Evolutionary conservation across 2,329 filamentous ascomycete species (phyloP).

Genomic region (Hypoxylon sp.): DNA sequence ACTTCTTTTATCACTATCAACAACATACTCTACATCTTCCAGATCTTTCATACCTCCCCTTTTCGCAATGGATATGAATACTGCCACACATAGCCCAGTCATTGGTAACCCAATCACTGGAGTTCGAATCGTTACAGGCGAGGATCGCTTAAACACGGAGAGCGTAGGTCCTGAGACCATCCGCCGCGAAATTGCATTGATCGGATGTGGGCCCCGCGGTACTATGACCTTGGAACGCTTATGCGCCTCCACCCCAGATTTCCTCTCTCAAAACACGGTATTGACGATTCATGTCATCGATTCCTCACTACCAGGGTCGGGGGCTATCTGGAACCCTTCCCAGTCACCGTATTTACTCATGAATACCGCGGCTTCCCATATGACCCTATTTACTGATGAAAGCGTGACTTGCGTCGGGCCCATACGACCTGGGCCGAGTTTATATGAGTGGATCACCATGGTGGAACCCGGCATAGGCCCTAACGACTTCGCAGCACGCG

Average conservation of each 20-base stretch:
- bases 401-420: constrained; percentile 30
- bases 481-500: constrained; percentile 34
- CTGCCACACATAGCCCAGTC: too few species aligned
- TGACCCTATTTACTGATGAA: constrained; percentile 37
- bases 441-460: constrained; percentile 24
- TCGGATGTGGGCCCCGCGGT: constrained; percentile 37
- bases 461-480: constrained; percentile 17
- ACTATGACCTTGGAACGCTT: constrained; percentile 37
- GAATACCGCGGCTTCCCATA: constrained; percentile 40
- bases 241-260: constrained; percentile 29
- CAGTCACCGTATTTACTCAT: constrained; percentile 38
- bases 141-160: too few species aligned
- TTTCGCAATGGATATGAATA: too few species aligned
- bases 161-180: too few species aligned
- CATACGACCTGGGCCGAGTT: constrained; percentile 26
- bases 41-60: too few species aligned
- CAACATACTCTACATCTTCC: too few species aligned
- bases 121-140: too few species aligned
- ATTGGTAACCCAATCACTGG: too few species aligned
- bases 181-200: constrained; percentile 3
- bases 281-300: constrained; percentile 32
- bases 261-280: constrained; percentile 13
- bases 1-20: too few species aligned
- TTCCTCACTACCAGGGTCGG: constrained; percentile 22
- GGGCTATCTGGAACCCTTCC: constrained; percentile 26